phyloP scores from a whole-genome alignment of 176 grass and related monocot species.

The Eleusine indica region DNA sequence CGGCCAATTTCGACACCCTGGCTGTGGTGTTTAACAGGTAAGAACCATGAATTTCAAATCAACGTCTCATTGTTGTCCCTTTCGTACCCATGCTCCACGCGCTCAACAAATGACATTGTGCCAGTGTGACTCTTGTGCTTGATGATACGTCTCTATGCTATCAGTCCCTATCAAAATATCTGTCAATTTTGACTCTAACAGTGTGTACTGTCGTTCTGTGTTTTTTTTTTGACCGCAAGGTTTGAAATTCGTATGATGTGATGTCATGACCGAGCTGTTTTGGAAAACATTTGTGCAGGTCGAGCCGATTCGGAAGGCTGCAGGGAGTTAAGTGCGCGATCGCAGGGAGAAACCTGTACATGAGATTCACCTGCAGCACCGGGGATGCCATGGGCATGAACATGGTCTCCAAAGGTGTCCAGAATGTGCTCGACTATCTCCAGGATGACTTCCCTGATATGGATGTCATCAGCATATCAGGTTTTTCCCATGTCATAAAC shows the following conservation, averaged over 20 bases:
- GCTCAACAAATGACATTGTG: slow-evolving; percentile 21
- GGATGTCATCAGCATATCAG: slow-evolving; percentile 94
- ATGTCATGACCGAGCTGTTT: background rate
- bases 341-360: slow-evolving; percentile 88
- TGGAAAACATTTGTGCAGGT: slow-evolving; percentile 54
- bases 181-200: background rate
- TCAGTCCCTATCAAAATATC: slow-evolving; percentile 22
- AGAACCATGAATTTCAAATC: background rate
- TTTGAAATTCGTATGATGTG: background rate
- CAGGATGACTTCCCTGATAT: slow-evolving; percentile 86
- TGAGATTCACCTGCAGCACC: slow-evolving; percentile 89
- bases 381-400: slow-evolving; percentile 99
- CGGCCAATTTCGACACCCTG: slow-evolving; percentile 56
- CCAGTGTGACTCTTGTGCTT: slow-evolving; percentile 12
- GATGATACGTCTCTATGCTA: slow-evolving; percentile 22
- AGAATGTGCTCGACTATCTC: slow-evolving; percentile 85
- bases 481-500: slow-evolving; percentile 37
- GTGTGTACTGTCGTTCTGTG: background rate
- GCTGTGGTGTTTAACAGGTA: slow-evolving; percentile 69
- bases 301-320: slow-evolving; percentile 79
- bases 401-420: slow-evolving; percentile 94
- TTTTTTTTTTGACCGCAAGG: background rate
- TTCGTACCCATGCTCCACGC: slow-evolving; percentile 31
- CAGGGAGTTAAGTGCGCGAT: slow-evolving; percentile 75
- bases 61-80: slow-evolving; percentile 1